Conservation (phyloP, 1,139 yeast species). For the Taphrina deformans region DNA sequence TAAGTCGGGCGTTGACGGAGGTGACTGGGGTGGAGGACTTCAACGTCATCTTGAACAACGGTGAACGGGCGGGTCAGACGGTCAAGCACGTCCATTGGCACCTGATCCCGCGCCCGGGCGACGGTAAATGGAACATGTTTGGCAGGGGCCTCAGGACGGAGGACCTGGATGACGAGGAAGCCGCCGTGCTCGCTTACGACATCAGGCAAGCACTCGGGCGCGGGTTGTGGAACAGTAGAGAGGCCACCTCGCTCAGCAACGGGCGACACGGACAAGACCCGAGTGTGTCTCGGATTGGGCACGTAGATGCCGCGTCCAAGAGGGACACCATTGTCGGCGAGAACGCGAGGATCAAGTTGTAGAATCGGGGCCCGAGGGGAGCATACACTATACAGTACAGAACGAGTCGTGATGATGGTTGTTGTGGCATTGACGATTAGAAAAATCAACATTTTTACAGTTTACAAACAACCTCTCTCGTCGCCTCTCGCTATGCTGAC, state of each 20-base stretch:
- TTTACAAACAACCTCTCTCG: background rate
- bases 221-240: slow-evolving; percentile 6
- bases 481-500: background rate
- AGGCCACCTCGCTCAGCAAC: background rate
- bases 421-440: slow-evolving; percentile 1
- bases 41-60: slow-evolving; percentile 83
- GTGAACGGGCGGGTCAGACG: slow-evolving; percentile 82
- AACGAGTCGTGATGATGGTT: background rate
- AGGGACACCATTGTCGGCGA: background rate
- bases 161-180: slow-evolving; percentile 30
- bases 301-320: background rate
- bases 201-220: slow-evolving; percentile 18
- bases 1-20: slow-evolving; percentile 69
- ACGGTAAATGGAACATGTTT: slow-evolving; percentile 40
- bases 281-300: background rate
- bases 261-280: background rate
- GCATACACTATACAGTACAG: no score
- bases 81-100: slow-evolving; percentile 97
- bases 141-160: slow-evolving; percentile 10
- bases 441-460: no score
- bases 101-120: slow-evolving; percentile 79
- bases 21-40: slow-evolving; percentile 74
- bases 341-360: background rate
- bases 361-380: no score
- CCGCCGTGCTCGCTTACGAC: slow-evolving; percentile 12